phyloP scores from a whole-genome alignment of 163 green algal species.

The Chloroidium sp. region DNA sequence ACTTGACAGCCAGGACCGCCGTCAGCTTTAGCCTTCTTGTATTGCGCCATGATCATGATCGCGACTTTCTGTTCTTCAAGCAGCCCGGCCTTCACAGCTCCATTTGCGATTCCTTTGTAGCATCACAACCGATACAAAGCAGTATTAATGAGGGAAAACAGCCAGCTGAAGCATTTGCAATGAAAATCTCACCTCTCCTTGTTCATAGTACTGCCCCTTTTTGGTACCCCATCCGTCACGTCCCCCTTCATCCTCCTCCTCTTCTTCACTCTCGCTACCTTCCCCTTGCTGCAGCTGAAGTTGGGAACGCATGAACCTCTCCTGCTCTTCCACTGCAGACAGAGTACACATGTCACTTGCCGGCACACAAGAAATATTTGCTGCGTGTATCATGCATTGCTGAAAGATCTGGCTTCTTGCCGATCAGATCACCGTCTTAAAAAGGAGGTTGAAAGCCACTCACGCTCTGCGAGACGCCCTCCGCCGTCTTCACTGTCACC shows the following conservation, averaged over 20 bases:
- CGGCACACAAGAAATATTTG: too few species aligned
- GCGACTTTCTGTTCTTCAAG: background rate
- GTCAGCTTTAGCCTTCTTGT: too few species aligned
- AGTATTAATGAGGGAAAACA: background rate
- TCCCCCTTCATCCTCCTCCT: constrained; percentile 14
- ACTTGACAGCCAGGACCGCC: too few species aligned
- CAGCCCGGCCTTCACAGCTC: background rate
- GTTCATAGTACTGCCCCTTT: constrained; percentile 75
- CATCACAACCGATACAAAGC: constrained; percentile 30
- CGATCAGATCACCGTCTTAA: background rate
- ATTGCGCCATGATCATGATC: too few species aligned
- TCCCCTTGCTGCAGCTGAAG: constrained; percentile 47
- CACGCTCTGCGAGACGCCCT: constrained; percentile 16
- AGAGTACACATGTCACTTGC: constrained; percentile 8
- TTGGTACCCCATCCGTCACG: constrained; percentile 46
- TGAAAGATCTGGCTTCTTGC: background rate
- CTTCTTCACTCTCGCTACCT: constrained; percentile 40
- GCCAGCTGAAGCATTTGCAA: too few species aligned
- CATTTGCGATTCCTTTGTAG: background rate
- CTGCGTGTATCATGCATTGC: too few species aligned
- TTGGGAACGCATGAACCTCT: constrained; percentile 48
- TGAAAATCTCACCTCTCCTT: constrained; percentile 30
- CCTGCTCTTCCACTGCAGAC: constrained; percentile 57
- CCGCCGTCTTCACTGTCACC: constrained; percentile 32
- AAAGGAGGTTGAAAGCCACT: background rate